Evolutionary conservation across 106 monocot species (phyloP), one percentile per base, ranked within the genome.

Genomic region (Dactylorhiza incarnata): DNA sequence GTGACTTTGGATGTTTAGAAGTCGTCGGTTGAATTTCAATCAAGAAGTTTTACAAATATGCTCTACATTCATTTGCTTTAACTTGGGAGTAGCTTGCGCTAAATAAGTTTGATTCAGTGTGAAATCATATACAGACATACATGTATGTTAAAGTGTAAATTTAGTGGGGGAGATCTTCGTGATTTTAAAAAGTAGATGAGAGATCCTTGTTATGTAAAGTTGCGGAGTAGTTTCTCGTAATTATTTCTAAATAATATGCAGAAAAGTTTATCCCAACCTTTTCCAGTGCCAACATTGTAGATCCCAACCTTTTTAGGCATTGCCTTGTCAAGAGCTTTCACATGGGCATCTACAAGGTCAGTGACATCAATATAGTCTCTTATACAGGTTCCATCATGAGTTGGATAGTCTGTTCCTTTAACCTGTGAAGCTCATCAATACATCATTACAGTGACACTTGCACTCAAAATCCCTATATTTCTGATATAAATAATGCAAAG

Each of bases 321-420:
- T 68, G 82, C 78, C 16, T 78, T 77, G 53, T 67, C 66, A 19
- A 82, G 82, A 50, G 82, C 78, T 48, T 82, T 82, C 16, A 82
- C 82, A 78, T 82, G 82, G 9, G 82, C 82, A 74, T 82, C 82
- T 24, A 82, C 82, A 9, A 82, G 73, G 72, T 82, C 82, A 15
- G 82, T 78, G 45, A 82, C 82, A 58, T 82, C 82, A 65, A 82
- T 82, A 29, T 82, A 82, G 74, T 82, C 82, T 78, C 82, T 63
- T 56, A 82, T 67, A 17, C 82, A 82, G 46, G 82, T 82, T 54
- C 82, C 82, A 68, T 82, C 82, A 47, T 22, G 23, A 22, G 82
- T 82, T 15, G 45, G 65, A 45, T 82, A 82, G 68, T 82, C 82
- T 58, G 78, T 74, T 82, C 82, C 82, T 74, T 74, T 82, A 69